Evolutionary conservation across 176 grass and related monocot genomes (phyloP), one percentile per base, ranked within the genome.

Genomic region (Aegilops speltoides): DNA sequence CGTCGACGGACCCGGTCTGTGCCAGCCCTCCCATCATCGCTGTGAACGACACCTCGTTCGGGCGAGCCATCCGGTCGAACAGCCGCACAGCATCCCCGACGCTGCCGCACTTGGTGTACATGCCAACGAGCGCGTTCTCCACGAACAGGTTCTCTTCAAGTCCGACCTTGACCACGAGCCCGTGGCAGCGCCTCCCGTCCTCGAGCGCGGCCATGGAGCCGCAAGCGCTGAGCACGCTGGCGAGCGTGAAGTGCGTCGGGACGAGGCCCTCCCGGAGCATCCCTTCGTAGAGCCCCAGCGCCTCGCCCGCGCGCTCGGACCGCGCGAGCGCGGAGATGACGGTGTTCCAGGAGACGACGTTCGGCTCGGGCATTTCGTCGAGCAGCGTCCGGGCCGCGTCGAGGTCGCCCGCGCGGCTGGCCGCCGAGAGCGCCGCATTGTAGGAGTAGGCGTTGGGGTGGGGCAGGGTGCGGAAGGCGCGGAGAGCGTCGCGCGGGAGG

Each of bases 21-120:
- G 86, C 87, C 61, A 98, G 83, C 29, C 93, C 91, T 5, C 93
- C 91, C 89, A 98, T 98, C 87, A 98, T 92, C 22, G 91, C 85
- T 15, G 95, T 98, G 89, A 95, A 88, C 0, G 95, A 98, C 77
- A 98, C 95, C 78, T 98, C 95, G 73, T 95, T 93, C 8, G 85
- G 93, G 34, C 26, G 23, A 46, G 84, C 24, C 81, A 98, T 93
- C 26, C 59, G 52, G 29, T 98, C 89, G 25, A 98, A 98, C 61
- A 95, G 63, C 56, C 73, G 75, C 43, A 92, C 48, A 14, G 93
- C 91, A 36, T 95, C 81, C 1, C 34, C 40, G 8, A 88, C 20
- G 65, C 64, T 73, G 63, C 87, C 82, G 12, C 91, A 98, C 57
- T 93, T 98, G 4, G 78, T 70, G 56, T 98, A 93, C 95, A 98